Evolutionary conservation across 164 flowering plant genomes (phyloP).

Genomic region (Piper betle): DNA sequence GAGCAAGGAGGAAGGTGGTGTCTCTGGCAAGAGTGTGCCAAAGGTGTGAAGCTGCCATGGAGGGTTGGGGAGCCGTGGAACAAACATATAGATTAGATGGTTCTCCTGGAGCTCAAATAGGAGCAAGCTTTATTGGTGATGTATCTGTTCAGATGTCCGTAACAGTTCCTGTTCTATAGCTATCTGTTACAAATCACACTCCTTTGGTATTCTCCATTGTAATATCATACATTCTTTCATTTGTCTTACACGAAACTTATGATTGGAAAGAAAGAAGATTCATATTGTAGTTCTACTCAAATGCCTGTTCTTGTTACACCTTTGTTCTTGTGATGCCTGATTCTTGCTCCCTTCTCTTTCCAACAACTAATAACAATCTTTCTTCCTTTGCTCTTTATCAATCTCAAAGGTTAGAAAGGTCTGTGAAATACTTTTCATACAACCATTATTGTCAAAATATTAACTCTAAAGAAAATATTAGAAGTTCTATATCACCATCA

Average conservation of each 20-base stretch:
- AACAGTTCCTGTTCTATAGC: conserved; percentile 59
- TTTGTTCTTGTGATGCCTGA: no score
- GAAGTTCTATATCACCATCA: no score
- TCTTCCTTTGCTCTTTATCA: no score
- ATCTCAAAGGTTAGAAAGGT: no score
- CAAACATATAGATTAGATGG: not conserved
- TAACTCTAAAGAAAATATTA: no score
- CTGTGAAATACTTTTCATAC: no score
- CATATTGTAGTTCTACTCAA: conserved; percentile 4
- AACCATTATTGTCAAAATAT: no score
- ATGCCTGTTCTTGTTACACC: not conserved
- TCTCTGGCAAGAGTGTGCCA: conserved; percentile 39
- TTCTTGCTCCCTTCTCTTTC: no score
- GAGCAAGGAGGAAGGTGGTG: conserved; percentile 91
- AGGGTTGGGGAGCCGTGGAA: conserved; percentile 11
- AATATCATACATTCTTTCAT: conserved; percentile 41
- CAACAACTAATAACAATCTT: no score
- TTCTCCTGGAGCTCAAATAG: conserved; percentile 31
- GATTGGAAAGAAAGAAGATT: conserved; percentile 15
- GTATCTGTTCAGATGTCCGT: conserved; percentile 20
- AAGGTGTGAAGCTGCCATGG: conserved; percentile 37
- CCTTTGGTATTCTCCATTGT: conserved; percentile 8
- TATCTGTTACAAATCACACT: conserved; percentile 6
- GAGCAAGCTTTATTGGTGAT: conserved; percentile 35
- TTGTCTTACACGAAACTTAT: conserved; percentile 13